Evolutionary conservation across 768 basidiomycete species (phyloP).

Genomic region (Termitomyces sp.): DNA sequence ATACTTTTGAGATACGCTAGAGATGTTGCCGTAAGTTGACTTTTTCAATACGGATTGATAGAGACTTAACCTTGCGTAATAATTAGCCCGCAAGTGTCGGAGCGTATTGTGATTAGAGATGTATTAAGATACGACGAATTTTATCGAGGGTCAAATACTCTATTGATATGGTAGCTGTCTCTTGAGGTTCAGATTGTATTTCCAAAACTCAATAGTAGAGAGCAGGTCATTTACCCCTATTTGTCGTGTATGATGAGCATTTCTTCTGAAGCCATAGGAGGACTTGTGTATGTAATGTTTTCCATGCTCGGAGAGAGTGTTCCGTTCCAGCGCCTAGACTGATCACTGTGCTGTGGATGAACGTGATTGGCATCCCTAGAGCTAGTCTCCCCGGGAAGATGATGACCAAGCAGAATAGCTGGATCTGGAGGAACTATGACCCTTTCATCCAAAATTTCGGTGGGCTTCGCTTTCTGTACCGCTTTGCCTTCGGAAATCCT

Average conservation of each 20-base stretch:
- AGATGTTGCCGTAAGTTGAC: conserved; percentile 71
- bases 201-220: not conserved
- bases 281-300: conserved; percentile 4
- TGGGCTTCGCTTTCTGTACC: conserved; percentile 31
- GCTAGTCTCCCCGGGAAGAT: conserved; percentile 31
- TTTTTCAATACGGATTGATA: not conserved
- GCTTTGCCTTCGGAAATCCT: conserved; percentile 37
- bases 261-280: conserved; percentile 15
- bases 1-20: conserved; percentile 76
- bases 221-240: conserved; percentile 3
- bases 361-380: conserved; percentile 11
- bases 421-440: conserved; percentile 63
- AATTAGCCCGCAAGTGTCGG: conserved; percentile 72
- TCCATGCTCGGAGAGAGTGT: not conserved
- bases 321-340: not conserved
- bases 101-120: conserved; percentile 67
- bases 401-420: conserved; percentile 50
- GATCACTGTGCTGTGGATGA: not conserved
- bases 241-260: conserved; percentile 10
- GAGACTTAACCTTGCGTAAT: conserved; percentile 7
- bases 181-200: too few species aligned
- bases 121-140: conserved; percentile 14
- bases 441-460: conserved; percentile 33
- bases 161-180: not conserved
- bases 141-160: too few species aligned